Base-by-base conservation (phyloP, 306 rosid species). In the Cucurbita argyrosperma region DNA sequence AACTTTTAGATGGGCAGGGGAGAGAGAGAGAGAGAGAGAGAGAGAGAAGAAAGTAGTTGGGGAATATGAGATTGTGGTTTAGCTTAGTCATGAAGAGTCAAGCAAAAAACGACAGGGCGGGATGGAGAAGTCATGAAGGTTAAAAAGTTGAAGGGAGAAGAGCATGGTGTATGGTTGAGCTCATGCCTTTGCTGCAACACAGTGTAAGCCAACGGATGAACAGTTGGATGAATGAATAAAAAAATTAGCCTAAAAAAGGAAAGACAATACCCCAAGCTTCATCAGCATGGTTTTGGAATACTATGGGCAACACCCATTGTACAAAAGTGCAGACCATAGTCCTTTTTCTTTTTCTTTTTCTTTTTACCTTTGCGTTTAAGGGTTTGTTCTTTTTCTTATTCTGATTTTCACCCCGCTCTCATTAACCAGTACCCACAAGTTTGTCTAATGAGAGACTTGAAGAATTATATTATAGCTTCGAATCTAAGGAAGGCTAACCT, bases 21-120 rank as follows among this genome's bases (percentile, higher is more conserved):
- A 65, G 46, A 43, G 15, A 43, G 1, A 42, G 16, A 30, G 4
- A 30, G 26, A 26, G 1, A 65, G 4, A 59, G n/a, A 1, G 12
- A 43, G 46, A 11, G 16, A 18, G 3, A 18, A 10, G 26, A 11
- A 7, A 63, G 13, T 2, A 26, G 14, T 0, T 10, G 82, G 76
- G 82, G 79, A 74, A 77, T 10, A 10, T 37, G 54, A 79, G 71
- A 72, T 46, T 64, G 71, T 56, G 63, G 21, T 55, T 85, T 92
- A 88, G 84, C 98, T 92, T 92, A 92, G 84, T 83, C 76, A 82
- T 86, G 91, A 92, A 92, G 98, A 83, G 90, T 90, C 89, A 87
- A 88, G 81, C 89, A 61, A 75, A 79, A 77, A 63, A 53, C 58
- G 16, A 56, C 80, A 78, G 74, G 76, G 69, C 74, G 82, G 76